Percentiles rank a stretch among this genome's conserved stretches.
These are phyloP conservation scores for Talaromyces sp. DNA, from an alignment of 2,329 filamentous ascomycete genomes.

Conservation along the genomic window DNA sequence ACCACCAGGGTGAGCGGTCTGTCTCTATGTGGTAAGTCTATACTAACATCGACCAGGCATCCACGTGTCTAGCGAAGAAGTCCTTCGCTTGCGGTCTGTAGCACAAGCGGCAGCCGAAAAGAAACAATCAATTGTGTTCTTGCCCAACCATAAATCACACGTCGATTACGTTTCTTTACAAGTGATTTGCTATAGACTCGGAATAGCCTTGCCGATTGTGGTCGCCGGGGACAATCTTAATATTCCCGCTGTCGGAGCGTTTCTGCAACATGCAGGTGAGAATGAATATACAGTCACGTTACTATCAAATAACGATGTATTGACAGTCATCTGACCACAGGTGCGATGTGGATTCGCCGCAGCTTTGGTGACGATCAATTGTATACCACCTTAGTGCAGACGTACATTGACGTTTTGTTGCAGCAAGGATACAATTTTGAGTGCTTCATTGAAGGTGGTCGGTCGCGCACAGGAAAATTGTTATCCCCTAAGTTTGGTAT, in stretches of 20 bases:
- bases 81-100: constrained; percentile 73
- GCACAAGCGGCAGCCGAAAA: constrained; percentile 78
- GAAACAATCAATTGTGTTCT: constrained; percentile 92
- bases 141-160: constrained; percentile 91
- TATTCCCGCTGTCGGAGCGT: constrained; percentile 82
- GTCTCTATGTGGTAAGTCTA: neutral
- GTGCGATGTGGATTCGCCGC: constrained; percentile 92
- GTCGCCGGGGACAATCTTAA: constrained; percentile 96
- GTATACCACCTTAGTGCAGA: constrained; percentile 88
- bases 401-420: constrained; percentile 89
- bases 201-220: constrained; percentile 81
- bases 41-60: constrained; percentile 53
- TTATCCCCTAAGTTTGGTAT: constrained; percentile 95
- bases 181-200: constrained; percentile 89
- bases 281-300: neutral
- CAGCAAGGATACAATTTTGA: constrained; percentile 92
- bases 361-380: constrained; percentile 89
- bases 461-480: constrained; percentile 89
- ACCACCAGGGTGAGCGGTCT: constrained; percentile 70
- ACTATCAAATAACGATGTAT: neutral
- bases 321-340: constrained; percentile 28
- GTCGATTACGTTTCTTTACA: constrained; percentile 95
- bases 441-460: constrained; percentile 94
- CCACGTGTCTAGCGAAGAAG: constrained; percentile 92
- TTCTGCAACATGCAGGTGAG: constrained; percentile 80